These are phyloP conservation scores for Ogataea trehaloabstinens DNA, from an alignment of 805 yeast species.

Conservation along the genomic window DNA sequence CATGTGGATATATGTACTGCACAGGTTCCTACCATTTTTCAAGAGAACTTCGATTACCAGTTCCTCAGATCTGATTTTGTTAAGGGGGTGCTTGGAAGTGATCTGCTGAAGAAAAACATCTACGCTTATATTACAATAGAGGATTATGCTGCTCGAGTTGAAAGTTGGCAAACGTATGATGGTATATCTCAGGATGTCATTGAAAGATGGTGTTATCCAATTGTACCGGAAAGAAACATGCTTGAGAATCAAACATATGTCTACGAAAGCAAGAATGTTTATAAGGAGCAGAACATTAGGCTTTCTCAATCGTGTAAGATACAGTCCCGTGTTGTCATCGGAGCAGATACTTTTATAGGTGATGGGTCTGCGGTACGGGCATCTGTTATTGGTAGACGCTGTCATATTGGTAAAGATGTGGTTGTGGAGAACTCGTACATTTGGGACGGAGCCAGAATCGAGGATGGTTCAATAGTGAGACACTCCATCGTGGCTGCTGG, in stretches of 20 bases:
- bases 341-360: constrained; percentile 72
- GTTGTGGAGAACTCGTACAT: constrained; percentile 71
- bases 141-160: constrained; percentile 92
- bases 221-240: constrained; percentile 83
- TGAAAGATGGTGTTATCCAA: constrained; percentile 90
- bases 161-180: constrained; percentile 89
- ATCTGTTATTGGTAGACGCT: constrained; percentile 82
- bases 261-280: constrained; percentile 81
- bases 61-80: constrained; percentile 82
- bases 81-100: constrained; percentile 86
- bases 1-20: constrained; percentile 95
- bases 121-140: constrained; percentile 81
- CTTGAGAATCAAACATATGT: constrained; percentile 68
- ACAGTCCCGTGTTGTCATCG: constrained; percentile 78
- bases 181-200: constrained; percentile 87
- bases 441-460: constrained; percentile 80
- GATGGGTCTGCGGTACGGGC: constrained; percentile 64
- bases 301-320: constrained; percentile 91
- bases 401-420: constrained; percentile 80
- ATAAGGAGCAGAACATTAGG: constrained; percentile 85
- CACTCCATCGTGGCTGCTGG: constrained; percentile 71
- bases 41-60: constrained; percentile 95
- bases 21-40: constrained; percentile 91
- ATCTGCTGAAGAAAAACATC: constrained; percentile 83
- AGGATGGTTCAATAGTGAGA: constrained; percentile 56